Conservation (phyloP, 2,329 filamentous ascomycete species). For the Drechslerella dactyloides region DNA sequence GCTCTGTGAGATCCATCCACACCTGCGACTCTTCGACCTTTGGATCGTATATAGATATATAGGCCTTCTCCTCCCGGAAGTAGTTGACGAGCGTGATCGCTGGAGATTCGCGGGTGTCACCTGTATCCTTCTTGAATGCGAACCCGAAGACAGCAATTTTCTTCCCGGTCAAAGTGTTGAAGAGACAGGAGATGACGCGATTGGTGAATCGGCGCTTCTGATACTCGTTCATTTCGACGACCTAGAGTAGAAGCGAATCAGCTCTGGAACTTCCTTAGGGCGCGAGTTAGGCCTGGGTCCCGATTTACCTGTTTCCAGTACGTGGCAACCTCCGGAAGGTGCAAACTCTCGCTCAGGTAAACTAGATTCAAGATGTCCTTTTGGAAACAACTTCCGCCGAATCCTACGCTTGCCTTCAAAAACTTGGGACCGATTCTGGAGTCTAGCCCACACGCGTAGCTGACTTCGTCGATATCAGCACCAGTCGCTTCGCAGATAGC, state of each 20-base stretch:
- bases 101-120: constrained; percentile 74
- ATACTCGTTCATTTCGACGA: constrained; percentile 78
- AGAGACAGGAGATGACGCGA: constrained; percentile 70
- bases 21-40: constrained; percentile 60
- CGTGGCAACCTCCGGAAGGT: constrained; percentile 72
- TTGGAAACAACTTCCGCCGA: constrained; percentile 81
- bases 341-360: constrained; percentile 74
- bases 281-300: too few species aligned
- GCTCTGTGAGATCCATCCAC: constrained; percentile 55
- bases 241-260: constrained; percentile 56
- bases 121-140: constrained; percentile 80
- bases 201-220: constrained; percentile 72
- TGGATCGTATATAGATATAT: constrained; percentile 65
- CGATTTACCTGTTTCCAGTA: constrained; percentile 69
- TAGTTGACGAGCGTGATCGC: constrained; percentile 72
- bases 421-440: constrained; percentile 74
- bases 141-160: constrained; percentile 76
- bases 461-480: constrained; percentile 76
- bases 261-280: background rate
- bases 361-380: constrained; percentile 78
- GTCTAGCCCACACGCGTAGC: constrained; percentile 71
- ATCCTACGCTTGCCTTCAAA: constrained; percentile 76
- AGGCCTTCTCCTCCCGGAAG: constrained; percentile 69
- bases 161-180: constrained; percentile 72
- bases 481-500: constrained; percentile 78